phyloP scores from a whole-genome alignment of 495 filamentous ascomycete genomes.

The Parachaetomium inaequale region DNA sequence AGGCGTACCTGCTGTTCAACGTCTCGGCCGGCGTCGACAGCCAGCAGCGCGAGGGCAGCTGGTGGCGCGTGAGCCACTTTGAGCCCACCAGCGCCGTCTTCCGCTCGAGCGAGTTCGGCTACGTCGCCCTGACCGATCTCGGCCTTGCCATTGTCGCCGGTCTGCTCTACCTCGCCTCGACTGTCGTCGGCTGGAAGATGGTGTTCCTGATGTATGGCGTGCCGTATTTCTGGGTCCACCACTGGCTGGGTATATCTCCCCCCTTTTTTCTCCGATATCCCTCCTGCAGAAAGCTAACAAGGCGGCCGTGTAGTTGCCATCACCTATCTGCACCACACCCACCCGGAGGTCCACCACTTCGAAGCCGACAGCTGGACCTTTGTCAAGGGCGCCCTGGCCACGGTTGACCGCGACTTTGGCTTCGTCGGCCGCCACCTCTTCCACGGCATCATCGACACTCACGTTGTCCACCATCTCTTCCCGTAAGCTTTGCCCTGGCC shows the following conservation, averaged over 20 bases:
- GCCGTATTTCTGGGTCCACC: constrained; percentile 97
- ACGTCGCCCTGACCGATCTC: constrained; percentile 78
- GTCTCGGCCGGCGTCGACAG: constrained; percentile 89
- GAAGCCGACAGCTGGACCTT: constrained; percentile 73
- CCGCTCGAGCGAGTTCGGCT: constrained; percentile 80
- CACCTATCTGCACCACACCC: constrained; percentile 88
- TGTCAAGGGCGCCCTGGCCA: constrained; percentile 78
- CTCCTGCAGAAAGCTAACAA: neutral
- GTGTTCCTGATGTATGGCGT: constrained; percentile 84
- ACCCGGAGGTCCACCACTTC: constrained; percentile 79
- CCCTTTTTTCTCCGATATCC: neutral
- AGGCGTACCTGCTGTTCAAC: constrained; percentile 78
- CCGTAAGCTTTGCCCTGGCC: constrained; percentile 24
- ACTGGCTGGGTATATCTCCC: constrained; percentile 72
- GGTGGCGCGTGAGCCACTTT: constrained; percentile 89
- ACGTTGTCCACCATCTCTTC: constrained; percentile 88
- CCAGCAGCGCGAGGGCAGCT: constrained; percentile 68
- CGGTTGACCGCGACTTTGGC: constrained; percentile 84
- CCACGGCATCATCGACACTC: constrained; percentile 87
- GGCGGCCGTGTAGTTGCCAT: constrained; percentile 57
- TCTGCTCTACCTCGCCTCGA: constrained; percentile 54
- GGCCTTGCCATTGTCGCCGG: constrained; percentile 60
- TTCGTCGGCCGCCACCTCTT: constrained; percentile 80
- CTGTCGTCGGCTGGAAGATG: constrained; percentile 77
- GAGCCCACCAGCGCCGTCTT: constrained; percentile 82